phyloP scores from a whole-genome alignment of 257 asterid genomes.

The Jacaranda mimosifolia region DNA sequence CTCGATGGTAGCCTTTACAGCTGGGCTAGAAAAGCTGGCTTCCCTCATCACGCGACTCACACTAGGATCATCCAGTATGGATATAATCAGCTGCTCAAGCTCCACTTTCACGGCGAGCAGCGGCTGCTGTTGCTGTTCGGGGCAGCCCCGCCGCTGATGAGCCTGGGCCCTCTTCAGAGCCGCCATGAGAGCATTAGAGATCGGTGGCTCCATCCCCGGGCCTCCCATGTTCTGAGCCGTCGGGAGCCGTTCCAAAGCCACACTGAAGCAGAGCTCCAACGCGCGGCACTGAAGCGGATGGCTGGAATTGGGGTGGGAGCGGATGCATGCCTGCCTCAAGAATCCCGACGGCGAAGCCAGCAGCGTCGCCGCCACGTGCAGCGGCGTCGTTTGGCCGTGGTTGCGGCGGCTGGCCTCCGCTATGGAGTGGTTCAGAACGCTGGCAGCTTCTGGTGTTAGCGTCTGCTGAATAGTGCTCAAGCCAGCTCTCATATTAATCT shows the following conservation, averaged over 20 bases:
- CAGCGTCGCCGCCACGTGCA: constrained; percentile 95
- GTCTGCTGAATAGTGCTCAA: constrained; percentile 89
- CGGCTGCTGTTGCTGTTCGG: constrained; percentile 95
- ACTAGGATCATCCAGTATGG: constrained; percentile 89
- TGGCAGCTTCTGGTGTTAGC: constrained; percentile 85
- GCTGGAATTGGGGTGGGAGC: constrained; percentile 91
- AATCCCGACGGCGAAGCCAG: constrained; percentile 80
- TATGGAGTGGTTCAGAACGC: constrained; percentile 78
- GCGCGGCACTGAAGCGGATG: constrained; percentile 99
- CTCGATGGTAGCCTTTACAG: constrained; percentile 81
- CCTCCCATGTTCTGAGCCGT: constrained; percentile 64
- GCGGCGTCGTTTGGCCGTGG: constrained; percentile 95
- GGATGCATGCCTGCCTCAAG: constrained; percentile 84
- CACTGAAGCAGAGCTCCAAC: constrained; percentile 86
- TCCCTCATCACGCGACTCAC: constrained; percentile 92
- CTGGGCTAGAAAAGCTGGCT: constrained; percentile 91
- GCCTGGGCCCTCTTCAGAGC: constrained; percentile 93
- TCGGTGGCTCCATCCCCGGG: constrained; percentile 71
- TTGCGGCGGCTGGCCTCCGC: constrained; percentile 84
- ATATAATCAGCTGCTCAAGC: constrained; percentile 79
- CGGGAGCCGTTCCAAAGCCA: constrained; percentile 85
- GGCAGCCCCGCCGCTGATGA: constrained; percentile 87
- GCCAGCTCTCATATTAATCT: constrained; percentile 81
- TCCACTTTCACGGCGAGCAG: constrained; percentile 86
- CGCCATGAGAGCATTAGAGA: constrained; percentile 69